phyloP scores from a whole-genome alignment of 2,329 filamentous ascomycete genomes.

The Neonectria sp. region DNA sequence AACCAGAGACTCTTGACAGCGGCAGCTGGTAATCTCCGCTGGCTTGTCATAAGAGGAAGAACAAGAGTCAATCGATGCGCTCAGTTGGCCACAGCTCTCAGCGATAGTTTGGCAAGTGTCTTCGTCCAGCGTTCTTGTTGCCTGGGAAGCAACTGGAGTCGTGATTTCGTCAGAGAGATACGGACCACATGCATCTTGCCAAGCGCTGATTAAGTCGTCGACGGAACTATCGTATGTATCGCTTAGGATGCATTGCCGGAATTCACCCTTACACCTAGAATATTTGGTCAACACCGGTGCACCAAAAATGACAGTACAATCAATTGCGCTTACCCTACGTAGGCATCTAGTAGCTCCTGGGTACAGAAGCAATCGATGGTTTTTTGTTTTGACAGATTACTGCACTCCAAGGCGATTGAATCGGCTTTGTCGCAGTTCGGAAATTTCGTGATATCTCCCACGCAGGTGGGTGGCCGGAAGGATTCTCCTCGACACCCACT shows the following conservation, averaged over 20 bases:
- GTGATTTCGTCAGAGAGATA: constrained; percentile 28
- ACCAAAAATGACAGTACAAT: neutral
- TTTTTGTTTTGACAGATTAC: constrained; percentile 23
- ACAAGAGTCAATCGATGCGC: constrained; percentile 18
- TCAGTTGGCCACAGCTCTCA: constrained; percentile 26
- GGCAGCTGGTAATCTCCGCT: constrained; percentile 27
- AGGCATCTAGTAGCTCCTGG: constrained; percentile 29
- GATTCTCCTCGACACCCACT: constrained; percentile 1
- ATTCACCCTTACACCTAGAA: constrained; percentile 27
- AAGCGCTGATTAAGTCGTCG: constrained; percentile 17
- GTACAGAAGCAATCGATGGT: constrained; percentile 35
- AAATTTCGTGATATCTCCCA: constrained; percentile 27
- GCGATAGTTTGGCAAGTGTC: constrained; percentile 17
- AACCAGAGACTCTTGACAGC: constrained; percentile 20
- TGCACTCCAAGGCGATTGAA: constrained; percentile 23
- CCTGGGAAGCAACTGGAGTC: constrained; percentile 9
- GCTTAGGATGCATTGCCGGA: constrained; percentile 27
- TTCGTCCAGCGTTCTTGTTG: constrained; percentile 23
- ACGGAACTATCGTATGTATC: constrained; percentile 24
- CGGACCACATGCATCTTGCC: constrained; percentile 26
- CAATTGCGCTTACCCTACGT: constrained; percentile 18
- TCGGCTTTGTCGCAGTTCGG: constrained; percentile 23
- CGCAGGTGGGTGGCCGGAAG: constrained; percentile 13
- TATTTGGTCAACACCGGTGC: neutral
- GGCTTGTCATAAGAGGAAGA: constrained; percentile 11